Evolutionary conservation across 2,329 filamentous ascomycete genomes (phyloP).

Genomic region (Thelonectria blattea): DNA sequence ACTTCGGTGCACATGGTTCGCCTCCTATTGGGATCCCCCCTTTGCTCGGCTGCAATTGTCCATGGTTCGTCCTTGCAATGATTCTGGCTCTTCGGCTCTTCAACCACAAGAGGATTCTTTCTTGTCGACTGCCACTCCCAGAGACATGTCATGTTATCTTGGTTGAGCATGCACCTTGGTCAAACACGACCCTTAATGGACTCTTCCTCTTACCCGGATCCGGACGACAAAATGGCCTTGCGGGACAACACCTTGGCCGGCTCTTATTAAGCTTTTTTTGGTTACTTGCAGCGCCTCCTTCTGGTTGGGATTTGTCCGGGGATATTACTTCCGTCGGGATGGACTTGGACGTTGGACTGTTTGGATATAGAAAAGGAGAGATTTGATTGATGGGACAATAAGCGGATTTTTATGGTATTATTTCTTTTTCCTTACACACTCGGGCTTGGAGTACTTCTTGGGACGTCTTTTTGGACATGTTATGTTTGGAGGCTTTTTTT

Average conservation of each 20-base stretch:
- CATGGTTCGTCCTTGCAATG: background rate
- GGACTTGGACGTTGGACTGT: background rate
- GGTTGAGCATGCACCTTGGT: background rate
- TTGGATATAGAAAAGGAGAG: constrained; percentile 1
- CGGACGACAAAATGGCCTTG: background rate
- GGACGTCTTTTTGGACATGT: background rate
- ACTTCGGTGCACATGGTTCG: constrained; percentile 1
- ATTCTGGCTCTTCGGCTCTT: background rate
- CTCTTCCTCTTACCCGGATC: background rate
- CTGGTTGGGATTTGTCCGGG: background rate
- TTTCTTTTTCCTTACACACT: background rate
- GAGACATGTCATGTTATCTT: background rate
- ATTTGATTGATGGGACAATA: background rate
- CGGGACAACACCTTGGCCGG: background rate
- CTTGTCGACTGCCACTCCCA: constrained; percentile 3
- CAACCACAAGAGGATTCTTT: background rate
- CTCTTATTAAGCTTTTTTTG: background rate
- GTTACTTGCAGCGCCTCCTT: background rate
- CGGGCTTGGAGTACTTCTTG: background rate
- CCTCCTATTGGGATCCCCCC: background rate
- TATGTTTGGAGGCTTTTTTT: background rate
- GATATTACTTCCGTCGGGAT: background rate
- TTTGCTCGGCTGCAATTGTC: constrained; percentile 2
- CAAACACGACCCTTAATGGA: background rate
- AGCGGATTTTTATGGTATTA: background rate